Percentiles rank a stretch among this genome's conserved stretches.
Conservation (phyloP, 768 basidiomycete species). For the Agrocybe chaxingu region DNA sequence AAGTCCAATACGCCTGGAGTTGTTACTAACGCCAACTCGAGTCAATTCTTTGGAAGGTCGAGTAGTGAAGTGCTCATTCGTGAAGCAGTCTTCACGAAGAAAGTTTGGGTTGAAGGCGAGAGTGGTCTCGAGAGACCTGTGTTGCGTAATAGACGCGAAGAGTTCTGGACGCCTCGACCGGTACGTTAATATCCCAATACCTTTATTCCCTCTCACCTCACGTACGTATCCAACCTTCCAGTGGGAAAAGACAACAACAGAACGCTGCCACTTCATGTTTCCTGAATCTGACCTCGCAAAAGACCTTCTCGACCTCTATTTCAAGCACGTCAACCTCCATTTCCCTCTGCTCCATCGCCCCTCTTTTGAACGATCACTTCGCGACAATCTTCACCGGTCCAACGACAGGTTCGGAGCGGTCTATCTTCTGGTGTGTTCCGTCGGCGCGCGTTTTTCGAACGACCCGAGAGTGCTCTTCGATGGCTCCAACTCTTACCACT, state of each 20-base stretch:
- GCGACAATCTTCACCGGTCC: slow-evolving; percentile 39
- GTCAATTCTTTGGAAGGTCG: slow-evolving; percentile 40
- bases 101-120: slow-evolving; percentile 28
- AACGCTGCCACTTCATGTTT: slow-evolving; percentile 35
- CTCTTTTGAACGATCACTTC: slow-evolving; percentile 52
- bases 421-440: slow-evolving; percentile 63
- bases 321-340: slow-evolving; percentile 43
- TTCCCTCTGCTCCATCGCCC: slow-evolving; percentile 65
- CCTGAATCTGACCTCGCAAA: slow-evolving; percentile 4
- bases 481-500: slow-evolving; percentile 27
- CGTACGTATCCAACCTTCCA: background rate
- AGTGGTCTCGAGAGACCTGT: slow-evolving; percentile 17
- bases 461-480: slow-evolving; percentile 48
- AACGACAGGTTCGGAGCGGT: slow-evolving; percentile 48
- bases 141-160: slow-evolving; percentile 7
- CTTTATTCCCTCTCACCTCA: too few relatives aligned
- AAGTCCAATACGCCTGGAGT: too few relatives aligned
- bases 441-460: slow-evolving; percentile 48
- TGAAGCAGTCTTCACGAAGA: slow-evolving; percentile 47
- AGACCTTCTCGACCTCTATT: slow-evolving; percentile 41
- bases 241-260: background rate
- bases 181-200: background rate
- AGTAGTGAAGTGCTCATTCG: slow-evolving; percentile 41
- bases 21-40: too few relatives aligned
- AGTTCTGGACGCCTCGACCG: slow-evolving; percentile 12